Base-by-base conservation (phyloP, 2,329 filamentous ascomycete species). In the Diaporthe humulicola region DNA sequence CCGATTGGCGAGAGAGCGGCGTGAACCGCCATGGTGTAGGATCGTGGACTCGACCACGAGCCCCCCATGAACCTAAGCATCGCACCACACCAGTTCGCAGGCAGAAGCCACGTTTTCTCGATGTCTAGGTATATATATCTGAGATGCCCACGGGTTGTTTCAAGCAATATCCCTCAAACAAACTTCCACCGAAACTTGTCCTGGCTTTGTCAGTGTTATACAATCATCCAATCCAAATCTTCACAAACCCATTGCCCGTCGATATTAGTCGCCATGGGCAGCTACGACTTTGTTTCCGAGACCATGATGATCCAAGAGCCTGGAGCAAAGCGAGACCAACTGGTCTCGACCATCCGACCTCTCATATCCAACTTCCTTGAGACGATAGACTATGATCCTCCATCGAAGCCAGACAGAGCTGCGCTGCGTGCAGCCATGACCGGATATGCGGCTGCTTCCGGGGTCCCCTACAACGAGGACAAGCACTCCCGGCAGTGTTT, bases 401-500 rank as follows among this genome's bases (percentile, higher is more conserved):
- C 70, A 1, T 33, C 48, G 4, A 64, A 45, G 28, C 57, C 70
- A 4, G 57, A 72, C 7, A 72, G 28, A 33, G 28, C 52, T 36
- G 45, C 70, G 1, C 70, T 72, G 0, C 57, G 70, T 42, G 70
- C 57, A n/a, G 45, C 50, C 19, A 72, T 72, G 70, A 60, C 60
- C 4, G 57, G 64, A 22, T 72, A 72, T 64, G 57, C 70, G n/a
- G 57, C 70, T 22, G 40, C 25, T 17, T 72, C 57, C 15, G 70
- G 70, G 8, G 57, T 72, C 9, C 70, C 70, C 9, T 72, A 72
- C 36, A 54, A 54, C 25, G 33, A 54, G 15, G 70, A 72, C 57
- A 64, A 25, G 45, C 70, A 72, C 45, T 38, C 70, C 36, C 70
- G 70, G 38, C 70, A 72, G 14, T 72, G 70, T 22, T 72, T 72